These are phyloP conservation scores for Musa troglodytarum DNA, from an alignment of 176 grass and related monocot genomes.

Conservation along the genomic window DNA sequence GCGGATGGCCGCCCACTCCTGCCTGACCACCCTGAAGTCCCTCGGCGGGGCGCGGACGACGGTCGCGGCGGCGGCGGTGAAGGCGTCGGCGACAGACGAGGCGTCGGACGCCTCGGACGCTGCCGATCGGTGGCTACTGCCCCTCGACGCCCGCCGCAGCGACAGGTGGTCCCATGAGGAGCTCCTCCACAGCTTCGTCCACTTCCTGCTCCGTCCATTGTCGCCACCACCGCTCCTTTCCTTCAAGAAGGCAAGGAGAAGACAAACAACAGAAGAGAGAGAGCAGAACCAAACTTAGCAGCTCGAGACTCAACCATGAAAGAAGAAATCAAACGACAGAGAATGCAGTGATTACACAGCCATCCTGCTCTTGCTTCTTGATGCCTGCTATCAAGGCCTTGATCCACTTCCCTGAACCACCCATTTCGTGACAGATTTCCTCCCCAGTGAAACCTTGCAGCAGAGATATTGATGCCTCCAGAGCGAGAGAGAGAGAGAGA, in stretches of 20 bases:
- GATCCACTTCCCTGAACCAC: constrained; percentile 9
- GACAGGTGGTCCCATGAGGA: constrained; percentile 7
- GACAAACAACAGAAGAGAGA: neutral
- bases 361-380: neutral
- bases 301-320: neutral
- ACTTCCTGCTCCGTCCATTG: neutral
- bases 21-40: constrained; percentile 11
- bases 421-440: neutral
- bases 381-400: neutral
- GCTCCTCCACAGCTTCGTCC: constrained; percentile 23
- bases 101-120: neutral
- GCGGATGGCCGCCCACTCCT: constrained; percentile 17
- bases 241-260: neutral
- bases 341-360: neutral
- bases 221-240: neutral
- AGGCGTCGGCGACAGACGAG: neutral
- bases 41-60: neutral
- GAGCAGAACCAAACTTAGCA: neutral
- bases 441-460: neutral
- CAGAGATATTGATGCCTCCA: neutral
- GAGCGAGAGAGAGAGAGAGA: neutral
- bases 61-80: neutral
- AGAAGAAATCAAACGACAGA: neutral
- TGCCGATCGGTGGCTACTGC: neutral
- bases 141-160: neutral